Base-by-base conservation (phyloP, 768 basidiomycete genomes). In the Phlegmacium glaucopus region DNA sequence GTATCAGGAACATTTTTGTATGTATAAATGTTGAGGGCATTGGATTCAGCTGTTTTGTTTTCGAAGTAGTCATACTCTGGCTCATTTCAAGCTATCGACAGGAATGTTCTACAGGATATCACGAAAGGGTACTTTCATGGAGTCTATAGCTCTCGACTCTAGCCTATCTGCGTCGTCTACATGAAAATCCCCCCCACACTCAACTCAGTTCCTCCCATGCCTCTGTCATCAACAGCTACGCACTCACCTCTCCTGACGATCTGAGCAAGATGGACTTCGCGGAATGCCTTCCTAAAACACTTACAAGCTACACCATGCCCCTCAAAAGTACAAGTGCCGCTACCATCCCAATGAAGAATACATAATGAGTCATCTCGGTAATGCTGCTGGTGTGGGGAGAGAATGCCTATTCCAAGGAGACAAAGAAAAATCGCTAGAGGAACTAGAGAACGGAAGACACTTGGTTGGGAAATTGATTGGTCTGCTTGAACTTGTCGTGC, bases 121-220 rank as follows among this genome's bases (percentile, higher is more conserved):
- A n/a, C n/a, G n/a, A n/a, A n/a, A n/a, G n/a, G n/a, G n/a, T n/a
- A n/a, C n/a, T n/a, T n/a, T n/a, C n/a, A n/a, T n/a, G n/a, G n/a
- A n/a, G n/a, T n/a, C n/a, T n/a, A n/a, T n/a, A n/a, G n/a, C n/a
- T n/a, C n/a, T n/a, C n/a, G n/a, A n/a, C n/a, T n/a, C n/a, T n/a
- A n/a, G 22, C n/a, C n/a, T n/a, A n/a, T n/a, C n/a, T n/a, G n/a
- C 22, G 3, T 22, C 22, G 2, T 11, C 39, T 40, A 40, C 6
- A 17, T 12, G 25, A 47, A 29, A 40, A 57, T 53, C 13, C 49
- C 49, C 2, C 55, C 53, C 4, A 47, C 34, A 22, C 57, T 51
- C 30, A 60, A 45, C 35, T 57, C 56, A 9, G 43, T 50, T 18
- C 52, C 47, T 4, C 50, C 53, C 34, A 60, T 49, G 6, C 53